Evolutionary conservation across 352 stramenopile species (phyloP), one percentile per base, ranked within the genome.

Genomic region (Aphanomyces astaci): DNA sequence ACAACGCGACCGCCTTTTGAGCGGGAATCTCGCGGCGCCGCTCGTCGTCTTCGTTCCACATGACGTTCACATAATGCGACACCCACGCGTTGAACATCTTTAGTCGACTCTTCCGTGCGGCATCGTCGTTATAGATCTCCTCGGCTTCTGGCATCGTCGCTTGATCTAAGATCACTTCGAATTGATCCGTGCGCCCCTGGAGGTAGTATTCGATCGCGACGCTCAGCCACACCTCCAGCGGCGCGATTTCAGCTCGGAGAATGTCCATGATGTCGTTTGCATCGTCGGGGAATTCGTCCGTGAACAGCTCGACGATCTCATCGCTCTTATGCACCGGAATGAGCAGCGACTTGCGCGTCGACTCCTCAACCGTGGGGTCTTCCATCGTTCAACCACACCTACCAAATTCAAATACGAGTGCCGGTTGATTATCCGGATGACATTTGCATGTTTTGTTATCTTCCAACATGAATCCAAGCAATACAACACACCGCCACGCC

Each of bases 251-350:
- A 2, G 89, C 89, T 60, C 89, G 86, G 55, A 96, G 71, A 46
- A 96, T 95, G 66, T 95, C 89, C 68, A 96, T 94, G 67, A 96
- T 94, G 69, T 96, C 88, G 73, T 94, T 95, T 9, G 94, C 87
- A 63, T 96, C 89, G 22, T 90, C 85, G 0, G 89, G 89, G 17
- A 96, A 80, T 71, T 96, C 89, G 63, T 96, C 87, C 24, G 87
- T 82, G 71, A 89, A 96, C 45, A 96, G 87, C 62, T 96, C 87
- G 49, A 96, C 87, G n/a, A 75, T 83, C 71, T 96, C 80, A 72
- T 92, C 72, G 71, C 85, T 94, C 77, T 95, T 95, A 65, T 95
- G 92, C 9, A 96, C 89, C 53, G 89, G 89, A 77, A 96, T 96
- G 62, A 93, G 73, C 68, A 96, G 81, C 71, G 85, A 89, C 62